Evolutionary conservation across 2,329 filamentous ascomycete species (phyloP).

Genomic region (Sclerotinia borealis): DNA sequence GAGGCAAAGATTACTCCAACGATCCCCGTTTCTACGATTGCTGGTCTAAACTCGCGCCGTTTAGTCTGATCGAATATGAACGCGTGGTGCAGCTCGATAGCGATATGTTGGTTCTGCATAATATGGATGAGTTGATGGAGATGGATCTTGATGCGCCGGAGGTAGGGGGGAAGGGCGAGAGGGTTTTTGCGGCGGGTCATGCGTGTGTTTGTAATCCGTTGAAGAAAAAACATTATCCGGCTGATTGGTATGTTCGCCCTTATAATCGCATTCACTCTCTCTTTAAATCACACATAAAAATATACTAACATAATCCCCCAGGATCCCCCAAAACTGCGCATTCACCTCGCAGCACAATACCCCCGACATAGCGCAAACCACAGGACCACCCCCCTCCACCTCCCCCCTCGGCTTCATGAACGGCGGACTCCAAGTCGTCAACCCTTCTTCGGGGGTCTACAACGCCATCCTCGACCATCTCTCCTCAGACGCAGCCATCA

Average conservation of each 20-base stretch:
- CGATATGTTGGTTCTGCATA: conserved; percentile 76
- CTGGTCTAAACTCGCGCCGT: conserved; percentile 82
- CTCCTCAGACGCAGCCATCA: conserved; percentile 37
- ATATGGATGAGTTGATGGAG: conserved; percentile 95
- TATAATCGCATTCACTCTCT: too few relatives aligned
- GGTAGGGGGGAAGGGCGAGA: conserved; percentile 43
- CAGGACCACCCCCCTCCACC: conserved; percentile 39
- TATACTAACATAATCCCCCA: conserved; percentile 14
- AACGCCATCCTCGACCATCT: conserved; percentile 46
- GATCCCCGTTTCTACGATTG: conserved; percentile 85
- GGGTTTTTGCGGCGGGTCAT: conserved; percentile 76
- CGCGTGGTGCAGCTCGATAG: conserved; percentile 80
- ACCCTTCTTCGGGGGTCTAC: conserved; percentile 44
- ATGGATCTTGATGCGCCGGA: conserved; percentile 59
- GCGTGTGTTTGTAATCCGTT: conserved; percentile 84
- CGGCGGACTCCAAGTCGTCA: conserved; percentile 52
- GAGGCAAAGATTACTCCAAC: conserved; percentile 57
- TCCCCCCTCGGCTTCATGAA: conserved; percentile 49
- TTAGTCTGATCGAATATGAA: conserved; percentile 68
- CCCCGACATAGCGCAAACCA: conserved; percentile 42
- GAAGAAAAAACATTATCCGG: conserved; percentile 71
- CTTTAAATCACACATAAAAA: background rate
- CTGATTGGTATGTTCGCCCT: conserved; percentile 50
- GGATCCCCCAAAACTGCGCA: conserved; percentile 50
- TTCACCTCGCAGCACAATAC: conserved; percentile 48